Base-by-base conservation (phyloP, 2,329 filamentous ascomycete genomes). In the Epichloe sp. region DNA sequence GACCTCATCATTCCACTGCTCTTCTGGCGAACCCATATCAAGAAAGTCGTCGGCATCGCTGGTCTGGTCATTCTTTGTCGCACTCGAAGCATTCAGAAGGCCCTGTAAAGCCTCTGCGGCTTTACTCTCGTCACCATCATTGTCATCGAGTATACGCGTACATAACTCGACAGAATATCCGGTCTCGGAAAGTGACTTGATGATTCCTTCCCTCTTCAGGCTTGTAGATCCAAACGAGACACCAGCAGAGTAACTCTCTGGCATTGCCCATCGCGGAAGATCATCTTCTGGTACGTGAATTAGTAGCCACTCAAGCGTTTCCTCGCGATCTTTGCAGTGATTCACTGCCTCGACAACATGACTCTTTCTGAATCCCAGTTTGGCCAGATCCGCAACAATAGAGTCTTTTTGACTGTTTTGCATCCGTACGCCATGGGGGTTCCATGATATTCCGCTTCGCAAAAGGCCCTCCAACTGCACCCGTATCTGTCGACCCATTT, bases 231-330 rank as follows among this genome's bases (percentile, higher is more conserved):
- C 91, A 56, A 98, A 83, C 44, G 84, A 88, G 26, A 97, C 83
- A 21, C 93, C 93, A 31, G 90, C 91, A 11, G 86, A 83, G 65
- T 98, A 98, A 54, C 83, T 86, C 67, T 94, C 90, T 0, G 93
- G 93, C 42, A 98, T 71, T 59, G 88, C 88, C 89, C 91, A 97
- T 6, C 79, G 74, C 1, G 93, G 93, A n/a, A 97, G 71, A 61
- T 97, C 93, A 63, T 98, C 93, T 63, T 98, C 93, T 1, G 93
- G 93, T 2, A 98, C 89, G 67, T 98, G 91, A 48, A 97, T 90
- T 47, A 98, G 77, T 15, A 98, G 76, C 93, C 93, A 98, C 65
- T 97, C 91, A 2, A 98, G 75, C 15, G 88, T 84, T 68, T 98
- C 93, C 64, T 96, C 90, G 34, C 85, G 78, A 63, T 95, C 89